Base-by-base conservation (phyloP, 2,329 filamentous ascomycete genomes). In the Daldinia sp. region DNA sequence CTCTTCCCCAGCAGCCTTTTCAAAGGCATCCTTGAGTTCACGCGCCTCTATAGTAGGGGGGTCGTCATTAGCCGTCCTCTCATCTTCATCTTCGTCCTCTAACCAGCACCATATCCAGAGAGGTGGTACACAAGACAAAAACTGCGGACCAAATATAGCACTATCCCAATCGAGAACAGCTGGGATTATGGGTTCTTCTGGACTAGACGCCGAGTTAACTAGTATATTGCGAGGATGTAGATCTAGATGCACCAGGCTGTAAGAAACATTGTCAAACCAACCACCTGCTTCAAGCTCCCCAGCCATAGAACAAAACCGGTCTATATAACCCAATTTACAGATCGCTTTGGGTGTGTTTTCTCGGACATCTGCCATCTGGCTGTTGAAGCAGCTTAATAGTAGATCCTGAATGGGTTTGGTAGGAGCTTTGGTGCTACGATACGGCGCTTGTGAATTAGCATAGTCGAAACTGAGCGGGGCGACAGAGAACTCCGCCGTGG, bases 101-200 rank as follows among this genome's bases (percentile, higher is more conserved):
- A 63, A 50, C 59, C 66, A 64, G 11, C 19, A 47, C 75, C 76
- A 78, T 0, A 78, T 37, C 72, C 72, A 77, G 7, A 68, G 58
- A 0, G 76, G 76, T 0, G 75, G 71, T 7, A 61, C 39, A 37
- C 74, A 76, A 1, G 69, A 67, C 58, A 77, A 65, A 54, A 77
- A 76, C 7, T 63, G 60, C 0, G 76, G 75, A 0, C 66, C 75
- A 27, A 78, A 67, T 0, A 70, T 29, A 3, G 76, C 75, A 17
- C 58, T 62, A 32, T 78, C 76, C 75, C 75, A 77, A 58, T 77
- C 75, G 0, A 77, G 64, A 15, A 67, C n/a, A 2, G 29, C 53
- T 2, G 57, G 49, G 27, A 77, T 69, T 9, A 66, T 56, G 2
- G 49, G 55, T 3, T 27, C 7, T 9, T 48, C 19, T 43, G 5